A percentile compares a stretch with the other conserved stretches of the same genome.
These are phyloP conservation scores for Cladosporium sphaerospermum DNA, from an alignment of 2,329 filamentous ascomycete species.

Conservation along the genomic window DNA sequence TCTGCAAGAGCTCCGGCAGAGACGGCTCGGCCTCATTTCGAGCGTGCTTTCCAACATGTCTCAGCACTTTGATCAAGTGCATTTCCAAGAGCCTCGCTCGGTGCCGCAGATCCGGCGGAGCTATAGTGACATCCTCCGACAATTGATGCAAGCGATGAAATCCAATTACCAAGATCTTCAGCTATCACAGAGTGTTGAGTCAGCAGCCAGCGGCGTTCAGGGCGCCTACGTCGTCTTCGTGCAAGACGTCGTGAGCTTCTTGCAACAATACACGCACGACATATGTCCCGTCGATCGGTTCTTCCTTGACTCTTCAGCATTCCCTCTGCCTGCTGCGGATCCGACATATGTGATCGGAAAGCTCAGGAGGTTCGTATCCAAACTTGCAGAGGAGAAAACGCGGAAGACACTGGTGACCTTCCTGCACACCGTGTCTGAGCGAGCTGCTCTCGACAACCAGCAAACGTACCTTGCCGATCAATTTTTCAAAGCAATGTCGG, in stretches of 20 bases:
- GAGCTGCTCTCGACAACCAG: constrained; percentile 52
- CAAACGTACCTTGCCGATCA: constrained; percentile 52
- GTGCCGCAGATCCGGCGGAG: constrained; percentile 36
- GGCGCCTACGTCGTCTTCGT: constrained; percentile 57
- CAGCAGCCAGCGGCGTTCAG: constrained; percentile 27
- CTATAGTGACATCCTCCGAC: constrained; percentile 47
- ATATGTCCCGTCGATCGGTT: constrained; percentile 52
- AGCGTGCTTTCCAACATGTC: constrained; percentile 55
- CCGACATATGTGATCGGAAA: constrained; percentile 58
- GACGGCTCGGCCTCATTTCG: constrained; percentile 51
- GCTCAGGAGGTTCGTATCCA: constrained; percentile 53
- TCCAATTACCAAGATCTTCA: constrained; percentile 52
- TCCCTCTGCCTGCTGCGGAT: constrained; percentile 54
- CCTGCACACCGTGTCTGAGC: constrained; percentile 53
- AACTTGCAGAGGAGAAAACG: constrained; percentile 42
- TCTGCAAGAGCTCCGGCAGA: constrained; percentile 46
- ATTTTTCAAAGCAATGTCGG: constrained; percentile 44
- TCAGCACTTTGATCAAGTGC: constrained; percentile 36
- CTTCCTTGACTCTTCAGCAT: constrained; percentile 54
- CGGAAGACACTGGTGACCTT: constrained; percentile 53
- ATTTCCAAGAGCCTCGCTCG: constrained; percentile 25
- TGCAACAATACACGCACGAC: constrained; percentile 56
- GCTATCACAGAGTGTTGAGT: constrained; percentile 13
- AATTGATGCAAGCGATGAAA: constrained; percentile 57
- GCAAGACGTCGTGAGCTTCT: constrained; percentile 51